A percentile compares a stretch with the other conserved stretches of the same genome.
Evolutionary conservation across 1,284 basidiomycete genomes (phyloP).

Genomic region (Leccinum huronense): DNA sequence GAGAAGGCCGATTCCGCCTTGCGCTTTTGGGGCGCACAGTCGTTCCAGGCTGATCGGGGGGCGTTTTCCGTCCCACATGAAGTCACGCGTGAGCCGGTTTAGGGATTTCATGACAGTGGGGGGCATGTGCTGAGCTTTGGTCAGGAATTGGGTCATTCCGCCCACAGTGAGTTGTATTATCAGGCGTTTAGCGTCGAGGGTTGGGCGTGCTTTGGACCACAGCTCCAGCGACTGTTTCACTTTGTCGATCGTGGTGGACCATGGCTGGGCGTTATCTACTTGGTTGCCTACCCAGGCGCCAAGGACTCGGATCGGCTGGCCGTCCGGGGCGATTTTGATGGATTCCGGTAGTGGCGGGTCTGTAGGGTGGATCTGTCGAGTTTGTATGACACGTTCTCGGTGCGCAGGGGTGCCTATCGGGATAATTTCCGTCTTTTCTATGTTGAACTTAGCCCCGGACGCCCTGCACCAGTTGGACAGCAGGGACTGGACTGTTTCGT

Average conservation of each 20-base stretch:
- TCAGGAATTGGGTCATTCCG: constrained; percentile 20
- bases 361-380: neutral
- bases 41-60: neutral
- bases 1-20: neutral
- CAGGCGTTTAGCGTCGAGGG: constrained; percentile 8
- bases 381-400: fast-evolving
- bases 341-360: neutral
- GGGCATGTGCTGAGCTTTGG: constrained; percentile 29
- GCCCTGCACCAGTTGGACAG: constrained; percentile 9
- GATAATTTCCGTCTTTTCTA: constrained; percentile 21
- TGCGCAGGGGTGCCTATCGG: constrained; percentile 11
- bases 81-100: fast-evolving
- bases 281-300: constrained; percentile 22
- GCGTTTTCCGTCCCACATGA: neutral
- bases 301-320: neutral
- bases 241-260: constrained; percentile 7
- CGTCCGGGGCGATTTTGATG: constrained; percentile 10
- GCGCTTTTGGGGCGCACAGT: neutral
- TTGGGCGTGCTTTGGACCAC: constrained; percentile 14
- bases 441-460: constrained; percentile 16
- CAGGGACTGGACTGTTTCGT: neutral
- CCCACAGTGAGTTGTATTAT: constrained; percentile 16
- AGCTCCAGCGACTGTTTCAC: neutral
- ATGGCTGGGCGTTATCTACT: neutral
- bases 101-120: no score